Percentiles rank a stretch among this genome's conserved stretches.
phyloP scores from a whole-genome alignment of 176 grass and related monocot genomes.

The Rhipidocladum racemiflorum region DNA sequence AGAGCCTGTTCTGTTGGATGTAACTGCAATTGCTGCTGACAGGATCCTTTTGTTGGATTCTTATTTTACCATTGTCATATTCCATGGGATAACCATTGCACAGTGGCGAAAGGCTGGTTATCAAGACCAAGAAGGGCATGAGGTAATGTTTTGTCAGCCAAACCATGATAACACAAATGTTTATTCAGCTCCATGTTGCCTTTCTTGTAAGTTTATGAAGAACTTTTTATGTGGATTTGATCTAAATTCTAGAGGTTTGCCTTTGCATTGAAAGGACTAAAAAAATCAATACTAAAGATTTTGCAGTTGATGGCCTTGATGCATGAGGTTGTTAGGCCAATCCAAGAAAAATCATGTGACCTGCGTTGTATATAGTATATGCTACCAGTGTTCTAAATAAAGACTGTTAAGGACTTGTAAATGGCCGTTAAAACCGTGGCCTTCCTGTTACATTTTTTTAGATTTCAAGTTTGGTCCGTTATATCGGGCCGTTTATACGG shows the following conservation, averaged over 20 bases:
- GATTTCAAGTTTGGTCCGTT: no score
- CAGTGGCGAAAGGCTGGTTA: conserved; percentile 96
- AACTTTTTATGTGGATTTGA: conserved; percentile 1
- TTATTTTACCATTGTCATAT: conserved; percentile 87
- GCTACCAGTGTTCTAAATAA: no score
- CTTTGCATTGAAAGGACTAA: conserved; percentile 14
- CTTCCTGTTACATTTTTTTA: no score
- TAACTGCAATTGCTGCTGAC: conserved; percentile 77
- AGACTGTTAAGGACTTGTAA: no score
- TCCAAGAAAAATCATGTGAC: neutral
- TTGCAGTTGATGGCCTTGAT: neutral
- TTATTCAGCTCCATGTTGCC: neutral
- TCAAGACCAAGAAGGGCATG: conserved; percentile 87
- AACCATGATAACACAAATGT: neutral
- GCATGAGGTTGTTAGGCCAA: neutral
- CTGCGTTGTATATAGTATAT: conserved; percentile 11
- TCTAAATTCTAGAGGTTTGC: conserved; percentile 2
- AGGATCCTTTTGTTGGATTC: conserved; percentile 82
- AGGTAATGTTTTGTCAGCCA: conserved; percentile 45
- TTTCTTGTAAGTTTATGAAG: conserved; percentile 2
- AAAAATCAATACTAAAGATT: neutral
- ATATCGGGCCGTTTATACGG: no score
- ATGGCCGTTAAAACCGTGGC: no score
- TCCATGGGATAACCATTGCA: conserved; percentile 72
- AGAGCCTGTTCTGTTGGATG: conserved; percentile 78